phyloP scores from a whole-genome alignment of 2,329 filamentous ascomycete genomes.

The Neurospora sp. region DNA sequence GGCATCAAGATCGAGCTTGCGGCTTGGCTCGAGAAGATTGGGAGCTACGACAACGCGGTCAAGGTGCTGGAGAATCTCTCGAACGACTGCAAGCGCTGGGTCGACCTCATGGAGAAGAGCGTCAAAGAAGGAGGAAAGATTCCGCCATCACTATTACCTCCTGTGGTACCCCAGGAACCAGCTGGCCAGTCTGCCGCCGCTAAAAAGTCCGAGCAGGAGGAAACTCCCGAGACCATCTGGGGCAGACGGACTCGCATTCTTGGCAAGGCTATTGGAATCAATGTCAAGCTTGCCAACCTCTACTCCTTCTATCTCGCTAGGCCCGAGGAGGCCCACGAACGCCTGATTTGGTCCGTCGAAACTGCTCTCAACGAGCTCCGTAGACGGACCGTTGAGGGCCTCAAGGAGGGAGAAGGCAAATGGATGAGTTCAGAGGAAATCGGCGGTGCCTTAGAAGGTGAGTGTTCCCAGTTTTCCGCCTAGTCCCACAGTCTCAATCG shows the following conservation, averaged over 20 bases:
- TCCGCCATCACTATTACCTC: constrained; percentile 8
- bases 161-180: constrained; percentile 6
- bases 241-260: constrained; percentile 57
- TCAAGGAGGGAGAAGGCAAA: constrained; percentile 59
- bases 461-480: constrained; percentile 8
- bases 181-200: constrained; percentile 10
- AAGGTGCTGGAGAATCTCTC: constrained; percentile 71
- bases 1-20: constrained; percentile 80
- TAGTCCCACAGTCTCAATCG: not conserved
- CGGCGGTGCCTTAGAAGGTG: constrained; percentile 64
- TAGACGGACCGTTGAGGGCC: constrained; percentile 54
- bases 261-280: constrained; percentile 63
- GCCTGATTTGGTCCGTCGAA: constrained; percentile 73
- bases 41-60: constrained; percentile 59
- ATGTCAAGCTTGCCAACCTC: constrained; percentile 75
- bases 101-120: constrained; percentile 42
- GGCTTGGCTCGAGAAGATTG: constrained; percentile 67
- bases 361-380: constrained; percentile 66
- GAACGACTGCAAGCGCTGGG: constrained; percentile 56
- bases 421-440: constrained; percentile 65
- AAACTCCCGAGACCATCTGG: constrained; percentile 39
- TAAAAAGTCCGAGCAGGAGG: constrained; percentile 18
- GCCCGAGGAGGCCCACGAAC: constrained; percentile 62
- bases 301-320: constrained; percentile 71
- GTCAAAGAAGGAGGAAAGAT: constrained; percentile 27